Percentiles rank a stretch among this genome's conserved stretches.
Conservation (phyloP, 2,329 filamentous ascomycete species). For the Exophiala oligosperma region DNA sequence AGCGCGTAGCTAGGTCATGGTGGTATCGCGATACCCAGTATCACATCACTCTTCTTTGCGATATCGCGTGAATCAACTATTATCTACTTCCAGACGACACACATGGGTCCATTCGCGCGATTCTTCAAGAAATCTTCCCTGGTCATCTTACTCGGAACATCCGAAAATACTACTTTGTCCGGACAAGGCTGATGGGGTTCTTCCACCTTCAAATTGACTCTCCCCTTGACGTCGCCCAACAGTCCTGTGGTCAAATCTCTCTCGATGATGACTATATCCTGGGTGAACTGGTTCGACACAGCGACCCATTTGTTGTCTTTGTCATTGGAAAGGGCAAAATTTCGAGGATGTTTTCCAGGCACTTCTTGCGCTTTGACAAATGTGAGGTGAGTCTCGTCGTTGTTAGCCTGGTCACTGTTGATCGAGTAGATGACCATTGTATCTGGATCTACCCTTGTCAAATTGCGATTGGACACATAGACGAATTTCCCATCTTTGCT, state of each 20-base stretch:
- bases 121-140: neutral
- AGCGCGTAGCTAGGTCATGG: too few species aligned
- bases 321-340: slow-evolving; percentile 12
- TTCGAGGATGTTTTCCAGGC: slow-evolving; percentile 11
- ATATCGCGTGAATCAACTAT: too few species aligned
- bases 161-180: slow-evolving; percentile 5
- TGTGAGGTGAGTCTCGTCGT: slow-evolving; percentile 10
- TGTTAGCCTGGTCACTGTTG: slow-evolving; percentile 2
- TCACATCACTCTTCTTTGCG: too few species aligned
- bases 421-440: slow-evolving; percentile 9
- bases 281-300: slow-evolving; percentile 9
- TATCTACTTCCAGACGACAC: slow-evolving; percentile 9
- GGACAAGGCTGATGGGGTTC: neutral
- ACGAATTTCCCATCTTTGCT: slow-evolving; percentile 16
- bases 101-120: slow-evolving; percentile 8
- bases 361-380: neutral
- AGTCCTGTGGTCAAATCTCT: slow-evolving; percentile 6
- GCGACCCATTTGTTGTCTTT: slow-evolving; percentile 11
- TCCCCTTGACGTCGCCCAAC: slow-evolving; percentile 8
- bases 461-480: slow-evolving; percentile 16
- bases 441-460: slow-evolving; percentile 3
- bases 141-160: neutral
- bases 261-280: slow-evolving; percentile 13
- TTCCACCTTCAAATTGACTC: slow-evolving; percentile 4
- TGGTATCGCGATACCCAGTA: too few species aligned